Evolutionary conservation across 2,329 filamentous ascomycete genomes (phyloP).

Genomic region (Ascochyta fabae): DNA sequence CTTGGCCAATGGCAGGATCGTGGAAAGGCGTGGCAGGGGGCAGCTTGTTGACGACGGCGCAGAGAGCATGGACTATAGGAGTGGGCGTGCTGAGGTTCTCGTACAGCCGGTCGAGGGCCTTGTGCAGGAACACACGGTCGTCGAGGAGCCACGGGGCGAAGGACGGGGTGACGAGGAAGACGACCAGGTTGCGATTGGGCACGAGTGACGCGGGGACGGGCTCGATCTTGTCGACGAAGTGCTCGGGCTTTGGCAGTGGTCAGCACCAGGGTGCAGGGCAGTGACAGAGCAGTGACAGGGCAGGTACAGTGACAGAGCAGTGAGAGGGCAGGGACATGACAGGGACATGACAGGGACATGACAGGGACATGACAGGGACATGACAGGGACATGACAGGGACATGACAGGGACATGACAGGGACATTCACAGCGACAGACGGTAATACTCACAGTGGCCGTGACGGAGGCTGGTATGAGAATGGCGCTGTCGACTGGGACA

Average conservation of each 20-base stretch:
- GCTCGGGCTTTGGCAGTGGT: constrained; percentile 25
- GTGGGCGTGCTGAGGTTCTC: background rate
- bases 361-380: too few relatives aligned
- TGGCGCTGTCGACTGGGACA: constrained; percentile 26
- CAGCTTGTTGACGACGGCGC: constrained; percentile 48
- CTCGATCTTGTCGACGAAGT: constrained; percentile 33
- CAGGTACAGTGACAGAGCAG: too few relatives aligned
- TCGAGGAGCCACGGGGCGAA: constrained; percentile 43
- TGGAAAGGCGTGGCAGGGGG: constrained; percentile 27
- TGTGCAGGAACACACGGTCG: constrained; percentile 33
- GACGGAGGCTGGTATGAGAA: constrained; percentile 38
- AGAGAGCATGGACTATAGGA: constrained; percentile 29
- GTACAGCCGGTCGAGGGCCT: constrained; percentile 34
- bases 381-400: too few relatives aligned
- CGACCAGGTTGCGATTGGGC: constrained; percentile 21
- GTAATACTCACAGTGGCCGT: constrained; percentile 25
- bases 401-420: too few relatives aligned
- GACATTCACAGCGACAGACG: too few relatives aligned
- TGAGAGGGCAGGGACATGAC: too few relatives aligned
- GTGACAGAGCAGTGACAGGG: too few relatives aligned
- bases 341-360: too few relatives aligned
- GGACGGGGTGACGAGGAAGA: constrained; percentile 44
- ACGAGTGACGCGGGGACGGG: constrained; percentile 14
- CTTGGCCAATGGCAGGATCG: background rate
- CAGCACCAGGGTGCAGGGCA: constrained; percentile 4